Base-by-base conservation (phyloP, 306 rosid species). In the Ceratonia siliqua region DNA sequence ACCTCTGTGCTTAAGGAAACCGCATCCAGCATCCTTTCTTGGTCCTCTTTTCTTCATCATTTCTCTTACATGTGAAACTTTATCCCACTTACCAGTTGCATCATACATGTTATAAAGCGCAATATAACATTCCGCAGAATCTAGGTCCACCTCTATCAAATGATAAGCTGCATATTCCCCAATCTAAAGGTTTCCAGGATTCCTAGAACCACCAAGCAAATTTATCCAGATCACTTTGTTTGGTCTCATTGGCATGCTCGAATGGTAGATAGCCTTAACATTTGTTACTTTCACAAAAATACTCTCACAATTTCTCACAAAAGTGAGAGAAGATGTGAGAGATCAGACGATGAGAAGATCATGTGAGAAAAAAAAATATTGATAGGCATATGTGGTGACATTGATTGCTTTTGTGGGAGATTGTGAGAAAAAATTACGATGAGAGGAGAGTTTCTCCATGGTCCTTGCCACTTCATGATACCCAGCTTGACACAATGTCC, bases 401-500 rank as follows among this genome's bases (percentile, higher is more conserved):
- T n/a, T n/a, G n/a, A n/a, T n/a, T n/a, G n/a, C n/a, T n/a, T n/a
- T n/a, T n/a, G n/a, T n/a, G n/a, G n/a, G n/a, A n/a, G n/a, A n/a
- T n/a, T n/a, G n/a, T n/a, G n/a, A n/a, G n/a, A n/a, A n/a, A n/a
- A n/a, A n/a, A n/a, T n/a, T n/a, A n/a, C n/a, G n/a, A n/a, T n/a
- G n/a, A n/a, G n/a, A n/a, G n/a, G n/a, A n/a, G n/a, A n/a, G n/a
- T n/a, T n/a, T n/a, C n/a, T n/a, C n/a, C n/a, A n/a, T n/a, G n/a
- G n/a, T 56, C 64, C 77, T 85, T 5, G 91, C 90, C 78, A 81
- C 87, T 27, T 87, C 85, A 30, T 85, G 82, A 75, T 79, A 69
- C 24, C 92, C 95, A n/a, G 89, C 92, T 27, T 85, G 83, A 62
- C 90, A 87, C 67, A 87, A 85, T 77, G 82, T 87, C 87, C 1